Conservation (phyloP, 495 filamentous ascomycete species). For the Amphirosellinia nigrospora region DNA sequence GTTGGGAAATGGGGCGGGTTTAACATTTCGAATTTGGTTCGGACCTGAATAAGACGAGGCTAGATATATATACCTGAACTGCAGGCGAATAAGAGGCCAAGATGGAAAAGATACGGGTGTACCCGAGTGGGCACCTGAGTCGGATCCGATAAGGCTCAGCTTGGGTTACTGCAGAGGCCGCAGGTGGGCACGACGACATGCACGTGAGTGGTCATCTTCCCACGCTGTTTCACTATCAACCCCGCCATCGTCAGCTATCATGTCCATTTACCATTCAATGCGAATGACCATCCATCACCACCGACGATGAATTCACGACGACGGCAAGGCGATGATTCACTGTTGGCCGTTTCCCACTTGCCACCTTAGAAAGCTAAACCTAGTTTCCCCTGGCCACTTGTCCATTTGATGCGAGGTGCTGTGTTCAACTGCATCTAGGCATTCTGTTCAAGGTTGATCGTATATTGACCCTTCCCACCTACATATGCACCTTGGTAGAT, state of each 20-base stretch:
- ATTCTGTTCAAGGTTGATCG: background rate
- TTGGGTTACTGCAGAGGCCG: background rate
- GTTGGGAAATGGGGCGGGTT: background rate
- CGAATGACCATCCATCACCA: background rate
- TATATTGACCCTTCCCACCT: background rate
- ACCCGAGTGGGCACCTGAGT: background rate
- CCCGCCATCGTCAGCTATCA: constrained; percentile 8
- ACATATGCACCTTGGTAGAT: no score
- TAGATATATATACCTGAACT: background rate
- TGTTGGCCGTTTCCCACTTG: background rate
- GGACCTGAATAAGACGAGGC: background rate
- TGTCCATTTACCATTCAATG: background rate
- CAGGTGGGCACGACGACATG: background rate
- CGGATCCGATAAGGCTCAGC: constrained; percentile 15
- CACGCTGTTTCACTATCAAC: constrained; percentile 11
- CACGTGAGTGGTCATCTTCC: background rate
- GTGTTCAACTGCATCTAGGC: background rate
- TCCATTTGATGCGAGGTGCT: no score
- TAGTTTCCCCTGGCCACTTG: background rate
- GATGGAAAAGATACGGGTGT: background rate
- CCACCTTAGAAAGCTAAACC: background rate
- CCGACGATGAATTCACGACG: background rate
- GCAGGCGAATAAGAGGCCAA: background rate
- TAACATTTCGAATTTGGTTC: background rate
- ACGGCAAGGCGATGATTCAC: background rate